Evolutionary conservation across 179 eudicot species (phyloP).

Genomic region (Pouteria campechiana): DNA sequence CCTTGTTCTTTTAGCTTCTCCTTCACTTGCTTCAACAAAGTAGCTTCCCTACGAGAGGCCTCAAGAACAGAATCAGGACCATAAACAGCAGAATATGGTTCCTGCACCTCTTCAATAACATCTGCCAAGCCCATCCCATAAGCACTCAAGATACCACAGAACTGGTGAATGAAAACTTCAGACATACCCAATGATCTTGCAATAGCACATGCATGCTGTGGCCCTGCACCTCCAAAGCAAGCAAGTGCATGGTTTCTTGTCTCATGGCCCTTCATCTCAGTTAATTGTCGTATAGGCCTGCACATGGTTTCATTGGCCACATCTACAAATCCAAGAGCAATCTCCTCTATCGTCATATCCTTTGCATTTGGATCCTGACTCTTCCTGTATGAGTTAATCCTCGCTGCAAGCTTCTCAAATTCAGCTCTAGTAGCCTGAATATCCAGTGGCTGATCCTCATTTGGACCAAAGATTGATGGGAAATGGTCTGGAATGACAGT

Average conservation of each 20-base stretch:
- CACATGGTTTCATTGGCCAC: slow-evolving; percentile 99
- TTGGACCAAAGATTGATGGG: slow-evolving; percentile 90
- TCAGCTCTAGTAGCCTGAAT: slow-evolving; percentile 52
- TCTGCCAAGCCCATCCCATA: slow-evolving; percentile 99
- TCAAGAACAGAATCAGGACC: slow-evolving; percentile 57
- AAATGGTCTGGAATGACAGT: slow-evolving; percentile 82
- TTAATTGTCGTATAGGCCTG: slow-evolving; percentile 92
- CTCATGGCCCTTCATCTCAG: slow-evolving; percentile 99
- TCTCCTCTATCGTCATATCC: slow-evolving; percentile 88
- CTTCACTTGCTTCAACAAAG: slow-evolving; percentile 33
- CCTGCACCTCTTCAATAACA: slow-evolving; percentile 91
- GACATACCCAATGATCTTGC: slow-evolving; percentile 93
- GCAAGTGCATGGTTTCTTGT: slow-evolving; percentile 92
- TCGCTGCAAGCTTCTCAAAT: slow-evolving; percentile 68
- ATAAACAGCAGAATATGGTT: slow-evolving; percentile 79
- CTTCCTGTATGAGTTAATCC: slow-evolving; percentile 69
- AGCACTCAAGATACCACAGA: slow-evolving; percentile 93
- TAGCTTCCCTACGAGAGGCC: slow-evolving; percentile 58
- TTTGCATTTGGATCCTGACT: slow-evolving; percentile 54
- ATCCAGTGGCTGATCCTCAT: slow-evolving; percentile 87
- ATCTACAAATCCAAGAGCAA: slow-evolving; percentile 89
- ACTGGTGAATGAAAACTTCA: slow-evolving; percentile 80
- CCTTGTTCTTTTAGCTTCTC: slow-evolving; percentile 39
- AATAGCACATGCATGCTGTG: slow-evolving; percentile 98
- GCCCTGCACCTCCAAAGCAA: slow-evolving; percentile 99